Percentiles rank a stretch among this genome's conserved stretches.
phyloP scores from a whole-genome alignment of 306 rosid species.

The Lathyrus aphaca region DNA sequence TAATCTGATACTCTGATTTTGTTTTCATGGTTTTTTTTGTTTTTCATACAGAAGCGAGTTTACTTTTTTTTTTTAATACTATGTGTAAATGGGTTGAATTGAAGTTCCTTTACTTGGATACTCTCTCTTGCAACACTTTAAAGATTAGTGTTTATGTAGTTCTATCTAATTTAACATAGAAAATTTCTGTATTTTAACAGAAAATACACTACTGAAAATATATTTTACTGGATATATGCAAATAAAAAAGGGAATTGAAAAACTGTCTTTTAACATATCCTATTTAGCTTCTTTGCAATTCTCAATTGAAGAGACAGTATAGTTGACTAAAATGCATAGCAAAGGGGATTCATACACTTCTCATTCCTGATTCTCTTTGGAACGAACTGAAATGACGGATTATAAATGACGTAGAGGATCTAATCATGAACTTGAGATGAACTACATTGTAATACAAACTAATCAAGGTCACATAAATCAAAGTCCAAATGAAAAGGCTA shows the following conservation, averaged over 20 bases:
- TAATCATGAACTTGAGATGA: neutral
- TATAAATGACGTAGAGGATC: neutral
- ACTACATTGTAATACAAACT: neutral
- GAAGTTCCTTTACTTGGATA: too few species aligned
- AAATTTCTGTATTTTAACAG: too few species aligned
- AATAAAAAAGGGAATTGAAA: too few species aligned
- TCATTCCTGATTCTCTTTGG: neutral
- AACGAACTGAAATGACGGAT: neutral
- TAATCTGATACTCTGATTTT: neutral
- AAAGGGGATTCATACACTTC: too few species aligned
- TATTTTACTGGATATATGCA: too few species aligned
- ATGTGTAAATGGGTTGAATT: too few species aligned
- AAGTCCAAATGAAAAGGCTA: neutral
- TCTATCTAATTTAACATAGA: too few species aligned
- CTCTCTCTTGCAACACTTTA: too few species aligned
- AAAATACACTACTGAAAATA: too few species aligned
- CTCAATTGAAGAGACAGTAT: neutral
- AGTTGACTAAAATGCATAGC: neutral
- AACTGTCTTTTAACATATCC: too few species aligned
- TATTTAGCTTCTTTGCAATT: neutral
- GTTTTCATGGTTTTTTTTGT: neutral
- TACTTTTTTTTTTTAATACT: neutral
- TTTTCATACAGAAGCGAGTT: neutral
- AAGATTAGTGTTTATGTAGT: too few species aligned
- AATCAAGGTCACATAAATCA: neutral